Evolutionary conservation across 2,329 filamentous ascomycete species (phyloP).

Genomic region (Cadophora malorum): DNA sequence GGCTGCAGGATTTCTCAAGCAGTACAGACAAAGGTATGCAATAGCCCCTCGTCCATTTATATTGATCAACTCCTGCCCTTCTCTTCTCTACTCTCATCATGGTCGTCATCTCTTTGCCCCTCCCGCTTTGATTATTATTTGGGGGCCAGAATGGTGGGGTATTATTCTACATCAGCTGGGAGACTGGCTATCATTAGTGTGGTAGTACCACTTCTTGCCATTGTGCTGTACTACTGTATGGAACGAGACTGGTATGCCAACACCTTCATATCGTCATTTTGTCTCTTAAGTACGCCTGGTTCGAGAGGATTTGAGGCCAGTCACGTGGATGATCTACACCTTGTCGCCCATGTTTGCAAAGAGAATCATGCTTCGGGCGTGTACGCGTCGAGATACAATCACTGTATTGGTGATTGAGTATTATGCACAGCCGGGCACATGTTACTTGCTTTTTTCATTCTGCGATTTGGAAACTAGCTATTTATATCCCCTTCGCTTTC

Average conservation of each 20-base stretch:
- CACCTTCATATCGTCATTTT: background rate
- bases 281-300: background rate
- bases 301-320: background rate
- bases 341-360: background rate
- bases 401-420: background rate
- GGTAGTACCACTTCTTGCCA: conserved; percentile 32
- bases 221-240: conserved; percentile 33
- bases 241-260: conserved; percentile 35
- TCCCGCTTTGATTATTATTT: background rate
- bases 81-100: background rate
- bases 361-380: background rate
- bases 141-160: conserved; percentile 35
- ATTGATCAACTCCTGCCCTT: background rate
- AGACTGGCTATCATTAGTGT: conserved; percentile 23
- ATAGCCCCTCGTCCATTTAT: background rate
- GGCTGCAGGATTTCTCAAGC: conserved; percentile 16
- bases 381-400: background rate
- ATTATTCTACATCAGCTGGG: conserved; percentile 16
- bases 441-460: background rate
- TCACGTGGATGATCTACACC: background rate
- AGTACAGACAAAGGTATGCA: conserved; percentile 23
- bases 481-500: background rate
- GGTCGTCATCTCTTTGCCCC: background rate
- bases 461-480: background rate
- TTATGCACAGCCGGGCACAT: background rate